These are phyloP conservation scores for Fusarium mundagurra DNA, from an alignment of 2,329 filamentous ascomycete species.

Conservation along the genomic window DNA sequence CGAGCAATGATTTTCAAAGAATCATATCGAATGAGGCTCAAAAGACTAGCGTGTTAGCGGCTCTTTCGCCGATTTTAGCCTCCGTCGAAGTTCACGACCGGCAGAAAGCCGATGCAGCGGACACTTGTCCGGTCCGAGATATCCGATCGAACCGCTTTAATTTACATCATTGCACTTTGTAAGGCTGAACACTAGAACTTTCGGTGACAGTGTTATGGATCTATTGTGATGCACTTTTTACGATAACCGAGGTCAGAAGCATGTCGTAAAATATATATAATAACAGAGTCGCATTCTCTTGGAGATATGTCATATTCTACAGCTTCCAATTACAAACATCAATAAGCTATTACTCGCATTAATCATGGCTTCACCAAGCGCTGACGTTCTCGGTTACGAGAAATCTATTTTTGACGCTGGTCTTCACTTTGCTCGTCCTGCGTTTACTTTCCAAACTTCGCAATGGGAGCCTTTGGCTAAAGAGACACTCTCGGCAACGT, in stretches of 20 bases:
- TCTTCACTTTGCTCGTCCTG: constrained; percentile 10
- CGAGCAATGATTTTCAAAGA: neutral
- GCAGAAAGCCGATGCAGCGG: neutral
- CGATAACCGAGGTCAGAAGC: neutral
- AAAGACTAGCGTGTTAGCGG: neutral
- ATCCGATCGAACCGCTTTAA: neutral
- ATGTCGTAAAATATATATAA: neutral
- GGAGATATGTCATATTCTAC: neutral
- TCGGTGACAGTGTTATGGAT: neutral
- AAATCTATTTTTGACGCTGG: constrained; percentile 13
- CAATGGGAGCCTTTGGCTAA: constrained; percentile 21
- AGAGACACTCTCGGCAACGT: constrained; percentile 17
- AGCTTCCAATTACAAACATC: neutral
- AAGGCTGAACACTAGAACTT: neutral
- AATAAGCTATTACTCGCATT: no score
- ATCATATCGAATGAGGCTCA: neutral
- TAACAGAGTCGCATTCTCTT: neutral
- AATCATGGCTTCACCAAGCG: neutral
- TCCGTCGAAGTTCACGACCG: neutral
- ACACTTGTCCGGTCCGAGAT: neutral
- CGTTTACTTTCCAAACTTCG: constrained; percentile 7
- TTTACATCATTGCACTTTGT: neutral
- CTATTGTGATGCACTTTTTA: neutral
- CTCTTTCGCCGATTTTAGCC: neutral
- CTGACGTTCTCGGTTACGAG: constrained; percentile 12